Base-by-base conservation (phyloP, 768 basidiomycete genomes). In the Rhizopogon vinicolor region DNA sequence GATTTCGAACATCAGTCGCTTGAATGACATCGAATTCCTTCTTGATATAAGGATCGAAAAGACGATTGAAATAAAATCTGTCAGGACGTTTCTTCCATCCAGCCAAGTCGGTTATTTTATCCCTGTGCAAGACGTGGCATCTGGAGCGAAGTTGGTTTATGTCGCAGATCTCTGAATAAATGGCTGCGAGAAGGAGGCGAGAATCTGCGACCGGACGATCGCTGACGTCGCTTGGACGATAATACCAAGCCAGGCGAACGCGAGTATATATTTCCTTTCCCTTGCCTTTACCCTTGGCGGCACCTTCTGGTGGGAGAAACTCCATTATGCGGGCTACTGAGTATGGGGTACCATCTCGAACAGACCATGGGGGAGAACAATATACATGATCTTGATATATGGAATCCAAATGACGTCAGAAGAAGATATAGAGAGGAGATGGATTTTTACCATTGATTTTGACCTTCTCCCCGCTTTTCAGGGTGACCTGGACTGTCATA, bases 11-110 rank as follows among this genome's bases (percentile, higher is more conserved):
- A 63, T 87, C 90, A 41, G 82, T 81, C 31, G 92, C 83, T 57
- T 89, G 86, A 52, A 99, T 87, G 62, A 98, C 89, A 69, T 98
- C 97, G 71, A 96, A 98, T 73, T 98, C 95, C 71, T 91, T 91
- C 77, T 96, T 94, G 74, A 98, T 92, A 72, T 96, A 98, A 51
- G 94, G 93, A 75, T 98, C 96, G 68, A 96, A 99, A 29, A 98
- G 79, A 64, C 90, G 86, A 64, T 86, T 86, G 79, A 94, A 99
- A 78, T 95, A 97, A 79, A 99, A 99, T 60, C 91, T 84, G 72
- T 99, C 96, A 2, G 91, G 88, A 43, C 86, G 81, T 71, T 91
- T 91, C 77, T 94, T 98, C 93, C 93, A 98, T 6, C 86, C 87
- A 65, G 90, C 83, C 39, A 97, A 76, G 75, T 98, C 91, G 48